Percentiles rank a stretch among this genome's conserved stretches.
Conservation (phyloP, 2,329 filamentous ascomycete genomes). For the Periconia sp. region DNA sequence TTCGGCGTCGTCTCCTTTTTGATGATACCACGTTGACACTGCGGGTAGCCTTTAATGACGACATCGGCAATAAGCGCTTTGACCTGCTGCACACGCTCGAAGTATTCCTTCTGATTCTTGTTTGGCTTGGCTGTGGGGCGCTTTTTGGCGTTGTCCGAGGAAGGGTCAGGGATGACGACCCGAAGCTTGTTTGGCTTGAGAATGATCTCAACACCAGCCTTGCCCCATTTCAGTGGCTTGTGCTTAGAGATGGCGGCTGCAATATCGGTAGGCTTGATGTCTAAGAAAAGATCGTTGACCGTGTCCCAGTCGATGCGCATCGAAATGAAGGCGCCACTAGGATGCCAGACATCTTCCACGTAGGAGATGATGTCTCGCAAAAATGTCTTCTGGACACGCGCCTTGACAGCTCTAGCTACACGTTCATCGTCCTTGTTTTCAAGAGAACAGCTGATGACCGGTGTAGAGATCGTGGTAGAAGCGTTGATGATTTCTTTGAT, state of each 20-base stretch:
- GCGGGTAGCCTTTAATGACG: constrained; percentile 88
- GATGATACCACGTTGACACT: constrained; percentile 86
- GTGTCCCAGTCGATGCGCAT: constrained; percentile 82
- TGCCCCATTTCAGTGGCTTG: constrained; percentile 80
- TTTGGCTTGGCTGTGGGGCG: constrained; percentile 31
- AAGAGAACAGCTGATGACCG: constrained; percentile 87
- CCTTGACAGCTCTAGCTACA: constrained; percentile 89
- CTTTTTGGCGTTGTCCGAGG: constrained; percentile 32
- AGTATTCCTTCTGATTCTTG: constrained; percentile 64
- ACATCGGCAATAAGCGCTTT: constrained; percentile 82
- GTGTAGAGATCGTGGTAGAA: constrained; percentile 90
- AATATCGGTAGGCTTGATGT: constrained; percentile 77
- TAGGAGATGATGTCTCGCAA: constrained; percentile 80
- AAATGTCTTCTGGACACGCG: constrained; percentile 92
- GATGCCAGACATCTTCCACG: constrained; percentile 89
- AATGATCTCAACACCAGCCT: constrained; percentile 63
- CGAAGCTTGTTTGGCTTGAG: constrained; percentile 63
- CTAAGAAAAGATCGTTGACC: constrained; percentile 80
- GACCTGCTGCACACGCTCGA: constrained; percentile 82
- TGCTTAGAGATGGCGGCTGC: constrained; percentile 76
- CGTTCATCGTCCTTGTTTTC: constrained; percentile 76
- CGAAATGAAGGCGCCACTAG: constrained; percentile 74
- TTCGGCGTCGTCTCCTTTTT: constrained; percentile 75
- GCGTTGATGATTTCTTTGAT: constrained; percentile 99
- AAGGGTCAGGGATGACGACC: constrained; percentile 68